Percentiles rank a stretch among this genome's conserved stretches.
Evolutionary conservation across 345 rosid genomes (phyloP).

Genomic region (Boechera retrofracta): DNA sequence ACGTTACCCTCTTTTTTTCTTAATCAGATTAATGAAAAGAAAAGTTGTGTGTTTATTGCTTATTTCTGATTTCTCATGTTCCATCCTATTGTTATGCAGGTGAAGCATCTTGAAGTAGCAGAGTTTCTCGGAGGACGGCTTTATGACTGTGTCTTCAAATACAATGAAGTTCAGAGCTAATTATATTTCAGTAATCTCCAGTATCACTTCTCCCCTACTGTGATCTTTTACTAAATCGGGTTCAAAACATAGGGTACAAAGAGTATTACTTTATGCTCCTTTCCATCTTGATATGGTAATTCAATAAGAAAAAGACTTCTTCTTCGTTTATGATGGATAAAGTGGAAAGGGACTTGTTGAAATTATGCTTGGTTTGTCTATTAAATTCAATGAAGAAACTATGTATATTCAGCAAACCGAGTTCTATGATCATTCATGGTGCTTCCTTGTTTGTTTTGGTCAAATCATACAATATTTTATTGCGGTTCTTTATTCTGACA

Average conservation of each 20-base stretch:
- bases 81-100: conserved; percentile 52
- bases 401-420: neutral
- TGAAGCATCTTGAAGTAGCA: conserved; percentile 93
- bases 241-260: neutral
- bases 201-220: neutral
- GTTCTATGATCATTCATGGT: neutral
- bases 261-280: neutral
- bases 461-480: neutral
- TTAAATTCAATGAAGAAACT: neutral
- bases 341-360: neutral
- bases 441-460: neutral
- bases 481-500: neutral
- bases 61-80: neutral
- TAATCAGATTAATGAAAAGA: neutral
- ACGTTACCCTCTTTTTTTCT: neutral
- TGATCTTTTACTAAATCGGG: conserved; percentile 3
- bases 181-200: neutral
- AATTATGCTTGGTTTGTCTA: neutral
- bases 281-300: neutral
- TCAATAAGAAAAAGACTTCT: neutral
- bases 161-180: conserved; percentile 57
- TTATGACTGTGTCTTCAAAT: conserved; percentile 90
- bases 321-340: neutral
- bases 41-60: neutral
- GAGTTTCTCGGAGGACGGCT: conserved; percentile 95